These are phyloP conservation scores for Lenwebbia sp. DNA, from an alignment of 345 rosid species.

Conservation along the genomic window DNA sequence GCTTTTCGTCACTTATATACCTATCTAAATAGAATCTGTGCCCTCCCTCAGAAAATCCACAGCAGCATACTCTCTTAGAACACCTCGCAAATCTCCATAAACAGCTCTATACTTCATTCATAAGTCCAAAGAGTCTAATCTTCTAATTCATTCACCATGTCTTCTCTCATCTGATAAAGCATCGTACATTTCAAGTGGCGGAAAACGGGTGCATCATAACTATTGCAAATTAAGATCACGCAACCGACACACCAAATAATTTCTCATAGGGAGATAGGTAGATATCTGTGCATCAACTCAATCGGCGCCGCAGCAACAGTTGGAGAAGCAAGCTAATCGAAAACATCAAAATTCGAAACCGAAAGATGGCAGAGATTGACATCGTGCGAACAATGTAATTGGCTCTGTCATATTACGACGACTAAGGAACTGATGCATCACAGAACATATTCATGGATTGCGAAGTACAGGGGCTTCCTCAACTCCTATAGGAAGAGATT, in stretches of 20 bases:
- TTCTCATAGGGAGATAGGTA: not conserved
- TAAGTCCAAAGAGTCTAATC: not conserved
- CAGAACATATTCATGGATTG: not conserved
- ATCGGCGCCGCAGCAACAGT: accelerated
- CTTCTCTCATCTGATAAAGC: not conserved
- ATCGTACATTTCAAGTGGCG: not conserved
- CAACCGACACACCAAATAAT: accelerated
- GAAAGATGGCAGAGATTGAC: not conserved
- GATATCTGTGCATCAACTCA: not conserved
- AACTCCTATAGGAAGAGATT: not conserved
- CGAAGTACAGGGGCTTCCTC: not conserved
- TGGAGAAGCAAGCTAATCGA: not conserved
- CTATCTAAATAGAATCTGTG: not conserved
- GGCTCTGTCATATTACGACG: not conserved
- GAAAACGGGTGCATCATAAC: not conserved
- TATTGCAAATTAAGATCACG: not conserved
- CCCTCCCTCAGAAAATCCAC: not conserved
- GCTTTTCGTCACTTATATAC: not conserved
- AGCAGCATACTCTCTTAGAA: not conserved
- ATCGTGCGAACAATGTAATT: accelerated
- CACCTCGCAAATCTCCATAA: not conserved
- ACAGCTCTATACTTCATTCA: not conserved
- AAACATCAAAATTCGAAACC: not conserved
- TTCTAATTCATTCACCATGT: not conserved
- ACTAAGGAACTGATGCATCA: not conserved